Base-by-base conservation (phyloP, 129 eudicot species). In the Centrapalus pauciflorus region DNA sequence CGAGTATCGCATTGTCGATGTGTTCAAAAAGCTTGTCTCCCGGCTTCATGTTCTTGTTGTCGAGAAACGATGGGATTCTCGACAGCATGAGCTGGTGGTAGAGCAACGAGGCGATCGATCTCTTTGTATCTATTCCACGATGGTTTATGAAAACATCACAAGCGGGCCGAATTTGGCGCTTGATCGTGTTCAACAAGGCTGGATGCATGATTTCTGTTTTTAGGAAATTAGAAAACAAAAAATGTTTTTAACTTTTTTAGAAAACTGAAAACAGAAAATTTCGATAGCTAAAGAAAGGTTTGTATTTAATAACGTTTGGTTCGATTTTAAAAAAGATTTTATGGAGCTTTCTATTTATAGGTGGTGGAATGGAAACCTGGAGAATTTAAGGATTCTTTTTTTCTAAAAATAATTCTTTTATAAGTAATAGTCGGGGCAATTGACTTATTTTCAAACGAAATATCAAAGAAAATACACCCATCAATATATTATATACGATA, bases 111-210 rank as follows among this genome's bases (percentile, higher is more conserved):
- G 93, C 92, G 1, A 85, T 49, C 1, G 87, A 75, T 38, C 87
- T 51, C 60, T 89, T 89, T 0, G 96, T 89, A 74, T 89, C 96
- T 5, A 55, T 46, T 1, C 93, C 86, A 48, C 96, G 73, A 59
- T 89, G 90, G 76, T 89, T 89, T 19, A 90, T 83, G 74, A 90
- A 86, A 24, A 90, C 95, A 38, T 86, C 95, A 23, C 82, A 85
- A 7, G 80, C 70, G 13, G 75, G 75, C 0, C 28, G 33, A 60
- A 82, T 33, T 55, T 86, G 76, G 61, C 79, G 80, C 69, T 73
- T 74, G 50, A 82, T 30, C 51, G 76, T 50, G 56, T 71, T 83
- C 29, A 74, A 57, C 70, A 79, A 70, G 56, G 66, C 64, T 45
- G 84, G 84, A 7, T 86, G 76, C 94, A 86, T 86, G 79, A 7